Percentiles rank a stretch among this genome's conserved stretches.
Conservation (phyloP, 1,284 basidiomycete species). For the Leccinum subspadiceum region DNA sequence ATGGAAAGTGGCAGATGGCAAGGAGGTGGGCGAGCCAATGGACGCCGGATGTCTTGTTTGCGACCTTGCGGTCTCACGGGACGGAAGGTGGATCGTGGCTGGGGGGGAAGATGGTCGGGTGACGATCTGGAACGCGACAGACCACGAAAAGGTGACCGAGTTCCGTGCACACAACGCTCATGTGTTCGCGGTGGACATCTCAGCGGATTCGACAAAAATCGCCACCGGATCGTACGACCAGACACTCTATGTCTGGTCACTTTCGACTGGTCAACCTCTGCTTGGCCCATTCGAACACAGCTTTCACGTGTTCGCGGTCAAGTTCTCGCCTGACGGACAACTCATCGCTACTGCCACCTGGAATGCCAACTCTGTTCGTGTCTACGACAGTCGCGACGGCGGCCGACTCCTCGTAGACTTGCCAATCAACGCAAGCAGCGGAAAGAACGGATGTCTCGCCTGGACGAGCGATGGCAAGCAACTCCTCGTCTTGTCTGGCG, state of each 20-base stretch:
- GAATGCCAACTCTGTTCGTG: too few relatives aligned
- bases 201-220: background rate
- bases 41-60: too few relatives aligned
- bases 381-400: background rate
- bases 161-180: background rate
- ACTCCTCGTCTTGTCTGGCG: background rate
- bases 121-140: background rate
- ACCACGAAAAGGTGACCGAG: background rate
- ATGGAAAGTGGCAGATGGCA: too few relatives aligned
- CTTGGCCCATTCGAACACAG: background rate
- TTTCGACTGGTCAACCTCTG: background rate
- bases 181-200: background rate
- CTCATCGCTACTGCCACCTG: too few relatives aligned
- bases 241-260: background rate
- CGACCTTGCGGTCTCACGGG: background rate
- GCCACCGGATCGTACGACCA: background rate
- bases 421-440: background rate
- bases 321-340: background rate
- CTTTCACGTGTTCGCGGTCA: background rate
- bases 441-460: background rate
- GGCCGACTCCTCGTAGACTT: background rate
- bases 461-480: background rate
- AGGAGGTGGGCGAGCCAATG: too few relatives aligned
- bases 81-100: background rate
- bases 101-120: background rate